Evolutionary conservation across 1,284 basidiomycete species (phyloP).

Genomic region (Rhodofomes roseus): DNA sequence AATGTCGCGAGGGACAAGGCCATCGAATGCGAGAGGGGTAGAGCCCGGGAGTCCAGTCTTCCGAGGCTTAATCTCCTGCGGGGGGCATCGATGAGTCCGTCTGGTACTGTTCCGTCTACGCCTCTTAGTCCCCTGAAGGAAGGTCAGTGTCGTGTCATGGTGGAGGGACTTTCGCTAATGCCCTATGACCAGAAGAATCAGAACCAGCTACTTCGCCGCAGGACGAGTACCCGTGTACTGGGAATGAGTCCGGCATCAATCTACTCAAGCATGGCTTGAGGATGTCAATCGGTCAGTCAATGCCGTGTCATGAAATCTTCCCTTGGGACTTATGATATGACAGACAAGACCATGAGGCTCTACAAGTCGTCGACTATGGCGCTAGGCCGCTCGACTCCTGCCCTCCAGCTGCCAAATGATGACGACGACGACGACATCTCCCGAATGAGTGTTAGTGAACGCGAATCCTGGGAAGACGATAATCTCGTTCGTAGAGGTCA

Average conservation of each 20-base stretch:
- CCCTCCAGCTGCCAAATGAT: constrained; percentile 14
- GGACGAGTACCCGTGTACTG: constrained; percentile 17
- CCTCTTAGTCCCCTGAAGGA: constrained; percentile 28
- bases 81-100: constrained; percentile 17
- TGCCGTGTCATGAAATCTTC: background rate
- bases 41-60: constrained; percentile 8
- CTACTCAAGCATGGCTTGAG: constrained; percentile 63
- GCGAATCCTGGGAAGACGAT: constrained; percentile 49
- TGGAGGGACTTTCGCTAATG: background rate
- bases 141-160: constrained; percentile 12
- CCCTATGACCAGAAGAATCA: constrained; percentile 16
- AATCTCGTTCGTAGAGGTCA: constrained; percentile 38
- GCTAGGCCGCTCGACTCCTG: constrained; percentile 20
- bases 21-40: constrained; percentile 10
- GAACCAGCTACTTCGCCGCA: constrained; percentile 15
- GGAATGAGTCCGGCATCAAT: constrained; percentile 30
- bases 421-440: constrained; percentile 20
- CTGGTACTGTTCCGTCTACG: constrained; percentile 15
- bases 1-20: constrained; percentile 18
- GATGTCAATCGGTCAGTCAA: constrained; percentile 58
- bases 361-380: constrained; percentile 48
- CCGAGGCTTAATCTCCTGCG: constrained; percentile 16
- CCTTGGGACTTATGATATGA: background rate
- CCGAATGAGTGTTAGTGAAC: constrained; percentile 27
- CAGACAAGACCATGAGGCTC: constrained; percentile 55